phyloP scores from a whole-genome alignment of 352 stramenopile genomes.

The Pythium biforme region DNA sequence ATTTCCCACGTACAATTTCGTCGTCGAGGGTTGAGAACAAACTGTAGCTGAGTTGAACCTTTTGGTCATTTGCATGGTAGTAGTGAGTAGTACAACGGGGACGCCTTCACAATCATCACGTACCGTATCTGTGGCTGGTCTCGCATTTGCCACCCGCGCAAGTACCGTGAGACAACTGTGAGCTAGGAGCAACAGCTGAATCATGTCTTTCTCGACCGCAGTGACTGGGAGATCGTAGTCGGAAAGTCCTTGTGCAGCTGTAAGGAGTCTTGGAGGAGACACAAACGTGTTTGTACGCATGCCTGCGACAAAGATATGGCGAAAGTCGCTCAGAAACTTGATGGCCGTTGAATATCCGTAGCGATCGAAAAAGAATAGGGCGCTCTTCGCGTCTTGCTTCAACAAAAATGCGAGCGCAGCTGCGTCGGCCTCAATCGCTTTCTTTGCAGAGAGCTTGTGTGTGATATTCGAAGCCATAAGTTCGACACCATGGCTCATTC shows the following conservation, averaged over 20 bases:
- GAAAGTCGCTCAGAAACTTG: constrained; percentile 3
- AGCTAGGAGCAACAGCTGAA: constrained; percentile 12
- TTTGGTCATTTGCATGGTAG: background rate
- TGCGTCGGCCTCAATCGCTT: constrained; percentile 17
- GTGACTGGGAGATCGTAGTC: constrained; percentile 8
- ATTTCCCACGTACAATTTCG: constrained; percentile 6
- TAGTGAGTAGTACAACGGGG: background rate
- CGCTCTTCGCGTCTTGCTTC: constrained; percentile 1
- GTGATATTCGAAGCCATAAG: constrained; percentile 12
- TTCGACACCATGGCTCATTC: constrained; percentile 2
- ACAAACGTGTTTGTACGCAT: background rate
- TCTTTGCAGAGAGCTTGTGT: background rate
- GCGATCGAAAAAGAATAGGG: constrained; percentile 1
- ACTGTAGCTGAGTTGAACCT: background rate
- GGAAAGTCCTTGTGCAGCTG: background rate
- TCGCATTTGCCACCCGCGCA: background rate
- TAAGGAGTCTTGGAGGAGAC: too few relatives aligned
- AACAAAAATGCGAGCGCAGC: constrained; percentile 7
- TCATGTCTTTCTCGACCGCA: constrained; percentile 15
- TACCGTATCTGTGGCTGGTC: background rate
- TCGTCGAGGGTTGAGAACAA: constrained; percentile 7
- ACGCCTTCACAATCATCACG: background rate
- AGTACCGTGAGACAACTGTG: constrained; percentile 4
- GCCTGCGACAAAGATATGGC: background rate
- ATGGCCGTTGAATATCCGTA: constrained; percentile 7